phyloP scores from a whole-genome alignment of 192 early-diverging fungal species.

The Rhizoclosmatium sp. region DNA sequence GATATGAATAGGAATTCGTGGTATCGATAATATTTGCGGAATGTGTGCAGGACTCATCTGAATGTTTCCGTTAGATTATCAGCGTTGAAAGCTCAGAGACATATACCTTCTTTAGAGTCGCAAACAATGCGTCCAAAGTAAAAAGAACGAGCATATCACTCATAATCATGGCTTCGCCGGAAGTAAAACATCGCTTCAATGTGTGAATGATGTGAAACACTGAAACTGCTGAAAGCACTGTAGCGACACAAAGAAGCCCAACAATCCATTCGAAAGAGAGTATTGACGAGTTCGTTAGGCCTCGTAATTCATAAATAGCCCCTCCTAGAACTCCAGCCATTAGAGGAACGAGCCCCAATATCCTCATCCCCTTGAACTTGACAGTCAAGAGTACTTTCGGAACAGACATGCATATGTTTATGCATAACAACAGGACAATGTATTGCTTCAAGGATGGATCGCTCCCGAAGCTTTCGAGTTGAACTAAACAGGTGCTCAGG shows the following conservation, averaged over 20 bases:
- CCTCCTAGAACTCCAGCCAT: background rate
- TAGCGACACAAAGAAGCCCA: background rate
- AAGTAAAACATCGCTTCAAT: constrained; percentile 66
- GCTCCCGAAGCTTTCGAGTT: background rate
- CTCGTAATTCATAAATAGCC: background rate
- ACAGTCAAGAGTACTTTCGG: background rate
- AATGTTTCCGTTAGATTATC: background rate
- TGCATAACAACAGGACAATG: background rate
- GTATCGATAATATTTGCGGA: background rate
- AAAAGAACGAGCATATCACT: constrained; percentile 65
- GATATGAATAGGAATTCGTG: constrained; percentile 44
- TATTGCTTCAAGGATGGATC: background rate
- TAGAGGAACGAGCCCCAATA: background rate
- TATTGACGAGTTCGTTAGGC: background rate
- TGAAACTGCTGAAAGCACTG: background rate
- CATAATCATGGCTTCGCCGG: constrained; percentile 72
- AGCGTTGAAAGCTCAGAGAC: background rate
- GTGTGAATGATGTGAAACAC: constrained; percentile 24
- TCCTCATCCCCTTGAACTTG: background rate
- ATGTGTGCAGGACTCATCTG: background rate
- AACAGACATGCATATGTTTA: background rate
- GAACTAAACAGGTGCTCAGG: constrained; percentile 7
- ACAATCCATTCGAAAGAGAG: background rate
- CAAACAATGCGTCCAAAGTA: constrained; percentile 52
- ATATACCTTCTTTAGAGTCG: constrained; percentile 50